Conservation (phyloP, 352 stramenopile species). For the Pythium diclinum region DNA sequence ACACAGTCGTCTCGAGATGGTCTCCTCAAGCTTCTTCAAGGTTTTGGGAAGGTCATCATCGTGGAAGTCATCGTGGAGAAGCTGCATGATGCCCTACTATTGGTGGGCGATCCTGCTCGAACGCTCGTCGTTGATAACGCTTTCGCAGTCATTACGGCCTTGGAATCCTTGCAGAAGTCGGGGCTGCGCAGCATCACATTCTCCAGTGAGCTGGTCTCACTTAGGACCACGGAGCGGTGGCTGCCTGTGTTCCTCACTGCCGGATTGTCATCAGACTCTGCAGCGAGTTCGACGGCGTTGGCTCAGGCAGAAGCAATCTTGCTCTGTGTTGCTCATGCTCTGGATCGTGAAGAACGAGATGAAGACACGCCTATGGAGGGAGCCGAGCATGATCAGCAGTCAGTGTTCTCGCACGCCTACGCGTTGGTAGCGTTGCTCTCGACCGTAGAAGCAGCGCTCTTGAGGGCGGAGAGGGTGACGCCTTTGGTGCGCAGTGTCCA, state of each 20-base stretch:
- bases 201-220: slow-evolving; percentile 14
- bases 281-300: neutral
- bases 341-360: neutral
- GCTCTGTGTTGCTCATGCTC: slow-evolving; percentile 1
- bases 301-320: slow-evolving; percentile 9
- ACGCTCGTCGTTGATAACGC: slow-evolving; percentile 7
- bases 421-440: neutral
- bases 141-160: slow-evolving; percentile 4
- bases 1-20: slow-evolving; percentile 2
- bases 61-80: slow-evolving; percentile 14
- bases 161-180: neutral
- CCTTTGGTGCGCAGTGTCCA: neutral
- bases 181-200: neutral
- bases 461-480: neutral
- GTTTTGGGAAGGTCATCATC: slow-evolving; percentile 12
- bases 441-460: neutral
- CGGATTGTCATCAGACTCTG: neutral
- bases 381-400: neutral
- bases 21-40: slow-evolving; percentile 20
- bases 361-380: neutral
- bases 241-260: slow-evolving; percentile 7
- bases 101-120: slow-evolving; percentile 4
- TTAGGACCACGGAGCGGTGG: slow-evolving; percentile 9
- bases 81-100: slow-evolving; percentile 11
- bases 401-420: slow-evolving; percentile 7